Percentiles rank a stretch among this genome's conserved stretches.
Evolutionary conservation across 805 yeast species (phyloP).

Genomic region (Starmerella stigmatis): DNA sequence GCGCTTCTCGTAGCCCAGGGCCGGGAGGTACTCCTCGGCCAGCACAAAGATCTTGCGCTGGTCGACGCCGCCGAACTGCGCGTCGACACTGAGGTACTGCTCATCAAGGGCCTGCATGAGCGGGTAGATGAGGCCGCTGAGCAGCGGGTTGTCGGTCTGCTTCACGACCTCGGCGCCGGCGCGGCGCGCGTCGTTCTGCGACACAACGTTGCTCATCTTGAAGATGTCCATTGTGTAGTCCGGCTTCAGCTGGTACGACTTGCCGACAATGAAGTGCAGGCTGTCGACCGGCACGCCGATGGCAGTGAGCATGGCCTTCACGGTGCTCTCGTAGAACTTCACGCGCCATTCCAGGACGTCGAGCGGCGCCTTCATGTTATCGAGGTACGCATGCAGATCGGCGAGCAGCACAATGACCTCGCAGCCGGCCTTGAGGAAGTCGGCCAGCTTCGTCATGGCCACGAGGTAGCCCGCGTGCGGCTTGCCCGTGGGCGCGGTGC

Average conservation of each 20-base stretch:
- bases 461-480: constrained; percentile 99
- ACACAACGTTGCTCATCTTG: constrained; percentile 69
- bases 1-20: constrained; percentile 88
- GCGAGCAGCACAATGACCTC: constrained; percentile 86
- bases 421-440: constrained; percentile 91
- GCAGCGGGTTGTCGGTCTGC: constrained; percentile 87
- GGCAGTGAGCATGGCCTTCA: constrained; percentile 74
- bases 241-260: constrained; percentile 71
- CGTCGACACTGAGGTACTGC: constrained; percentile 77
- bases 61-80: constrained; percentile 97
- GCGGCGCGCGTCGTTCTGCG: constrained; percentile 93
- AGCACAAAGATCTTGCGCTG: constrained; percentile 95
- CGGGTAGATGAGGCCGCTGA: constrained; percentile 91
- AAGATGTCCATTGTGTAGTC: constrained; percentile 84
- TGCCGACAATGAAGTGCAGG: constrained; percentile 73
- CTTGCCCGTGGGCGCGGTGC: constrained; percentile 98
- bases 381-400: constrained; percentile 91
- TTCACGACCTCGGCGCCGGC: constrained; percentile 99
- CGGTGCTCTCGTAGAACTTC: constrained; percentile 70
- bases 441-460: constrained; percentile 93
- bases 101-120: constrained; percentile 98
- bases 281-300: constrained; percentile 88
- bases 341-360: constrained; percentile 86
- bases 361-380: constrained; percentile 95
- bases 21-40: constrained; percentile 86